Evolutionary conservation across 1,284 basidiomycete genomes (phyloP).

Genomic region (Leccinum pallidistipes): DNA sequence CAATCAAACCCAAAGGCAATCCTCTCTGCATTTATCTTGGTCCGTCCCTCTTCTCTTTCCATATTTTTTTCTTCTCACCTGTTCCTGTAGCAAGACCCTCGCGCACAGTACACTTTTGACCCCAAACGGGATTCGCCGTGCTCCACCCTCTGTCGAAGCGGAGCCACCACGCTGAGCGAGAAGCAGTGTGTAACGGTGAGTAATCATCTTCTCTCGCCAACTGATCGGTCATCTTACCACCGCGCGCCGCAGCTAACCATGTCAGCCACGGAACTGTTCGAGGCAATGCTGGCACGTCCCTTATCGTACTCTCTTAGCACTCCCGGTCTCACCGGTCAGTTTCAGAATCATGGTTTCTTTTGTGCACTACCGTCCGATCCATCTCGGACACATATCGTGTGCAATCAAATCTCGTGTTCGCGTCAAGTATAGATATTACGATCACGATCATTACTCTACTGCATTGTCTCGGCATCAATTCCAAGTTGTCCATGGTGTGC

Average conservation of each 20-base stretch:
- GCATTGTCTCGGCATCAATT: constrained; percentile 43
- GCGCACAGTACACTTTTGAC: constrained; percentile 58
- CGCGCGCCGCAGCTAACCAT: constrained; percentile 55
- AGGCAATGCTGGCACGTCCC: constrained; percentile 71
- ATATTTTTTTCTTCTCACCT: constrained; percentile 6
- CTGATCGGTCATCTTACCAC: constrained; percentile 14
- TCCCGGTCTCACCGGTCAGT: constrained; percentile 14
- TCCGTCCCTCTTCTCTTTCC: constrained; percentile 22
- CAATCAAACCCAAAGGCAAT: constrained; percentile 20
- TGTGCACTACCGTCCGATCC: constrained; percentile 76
- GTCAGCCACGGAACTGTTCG: constrained; percentile 67
- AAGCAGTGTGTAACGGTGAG: constrained; percentile 65
- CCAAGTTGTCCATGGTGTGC: constrained; percentile 59
- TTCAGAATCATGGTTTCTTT: constrained; percentile 66
- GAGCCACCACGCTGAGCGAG: constrained; percentile 26
- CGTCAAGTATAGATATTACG: constrained; percentile 21
- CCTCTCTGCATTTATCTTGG: constrained; percentile 40
- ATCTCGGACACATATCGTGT: constrained; percentile 71
- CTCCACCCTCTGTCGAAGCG: constrained; percentile 65
- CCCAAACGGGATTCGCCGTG: constrained; percentile 55
- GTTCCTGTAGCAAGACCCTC: constrained; percentile 46
- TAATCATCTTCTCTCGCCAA: not conserved
- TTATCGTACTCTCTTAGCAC: constrained; percentile 10
- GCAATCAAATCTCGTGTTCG: constrained; percentile 59
- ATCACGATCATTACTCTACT: constrained; percentile 26